Evolutionary conservation across 371 early-diverging fungal species (phyloP).

Genomic region (Mortierella sp.): DNA sequence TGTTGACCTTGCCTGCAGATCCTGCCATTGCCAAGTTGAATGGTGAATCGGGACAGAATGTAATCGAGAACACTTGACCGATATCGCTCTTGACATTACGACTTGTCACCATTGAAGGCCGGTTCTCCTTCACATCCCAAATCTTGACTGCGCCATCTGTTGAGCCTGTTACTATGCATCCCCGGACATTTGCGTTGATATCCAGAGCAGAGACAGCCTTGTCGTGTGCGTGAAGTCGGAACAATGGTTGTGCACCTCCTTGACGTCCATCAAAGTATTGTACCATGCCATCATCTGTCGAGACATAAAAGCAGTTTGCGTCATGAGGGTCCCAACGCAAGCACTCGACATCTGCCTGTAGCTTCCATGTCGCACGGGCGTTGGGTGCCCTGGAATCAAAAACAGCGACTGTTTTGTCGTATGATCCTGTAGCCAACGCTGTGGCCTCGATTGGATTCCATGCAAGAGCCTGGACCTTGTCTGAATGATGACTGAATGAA

Average conservation of each 20-base stretch:
- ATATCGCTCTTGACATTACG: conserved; percentile 79
- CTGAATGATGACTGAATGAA: conserved; percentile 86
- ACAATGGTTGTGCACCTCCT: conserved; percentile 70
- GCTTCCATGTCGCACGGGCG: conserved; percentile 65
- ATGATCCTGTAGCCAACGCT: conserved; percentile 88
- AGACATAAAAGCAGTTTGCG: conserved; percentile 63
- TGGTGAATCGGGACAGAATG: conserved; percentile 91
- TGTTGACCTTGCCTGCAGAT: conserved; percentile 83
- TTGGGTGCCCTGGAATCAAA: conserved; percentile 90
- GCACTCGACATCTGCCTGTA: conserved; percentile 91
- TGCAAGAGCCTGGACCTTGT: conserved; percentile 88
- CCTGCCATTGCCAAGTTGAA: conserved; percentile 88
- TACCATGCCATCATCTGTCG: conserved; percentile 90
- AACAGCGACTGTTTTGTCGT: conserved; percentile 85
- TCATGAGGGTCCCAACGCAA: conserved; percentile 86
- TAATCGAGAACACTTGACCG: conserved; percentile 88
- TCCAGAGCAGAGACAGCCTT: conserved; percentile 89
- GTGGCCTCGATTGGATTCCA: conserved; percentile 93
- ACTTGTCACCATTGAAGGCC: conserved; percentile 82
- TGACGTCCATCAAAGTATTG: conserved; percentile 88
- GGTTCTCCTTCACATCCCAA: conserved; percentile 84
- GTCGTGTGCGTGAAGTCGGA: conserved; percentile 93
- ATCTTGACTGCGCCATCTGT: conserved; percentile 91
- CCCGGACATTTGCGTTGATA: conserved; percentile 78
- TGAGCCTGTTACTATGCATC: conserved; percentile 92